These are phyloP conservation scores for Corchorus capsularis DNA, from an alignment of 345 rosid genomes.

Conservation along the genomic window DNA sequence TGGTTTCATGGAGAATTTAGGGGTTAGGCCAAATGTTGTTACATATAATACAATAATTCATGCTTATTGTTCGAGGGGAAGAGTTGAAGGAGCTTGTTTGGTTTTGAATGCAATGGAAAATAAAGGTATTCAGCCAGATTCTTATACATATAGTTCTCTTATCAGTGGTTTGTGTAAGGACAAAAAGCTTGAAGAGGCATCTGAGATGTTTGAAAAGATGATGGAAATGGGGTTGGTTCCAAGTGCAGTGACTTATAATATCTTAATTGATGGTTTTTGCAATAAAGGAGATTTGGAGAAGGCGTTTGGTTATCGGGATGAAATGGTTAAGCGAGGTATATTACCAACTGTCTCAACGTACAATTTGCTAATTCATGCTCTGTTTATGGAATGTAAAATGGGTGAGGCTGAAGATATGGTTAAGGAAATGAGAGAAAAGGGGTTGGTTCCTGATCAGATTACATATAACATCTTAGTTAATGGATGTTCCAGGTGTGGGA, in stretches of 20 bases:
- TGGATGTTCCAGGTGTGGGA: slow-evolving; percentile 74
- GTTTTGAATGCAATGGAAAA: slow-evolving; percentile 59
- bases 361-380: slow-evolving; percentile 77
- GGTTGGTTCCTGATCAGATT: slow-evolving; percentile 59
- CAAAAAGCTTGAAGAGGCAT: slow-evolving; percentile 67
- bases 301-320: slow-evolving; percentile 70
- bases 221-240: slow-evolving; percentile 64
- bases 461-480: slow-evolving; percentile 85
- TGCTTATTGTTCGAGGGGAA: slow-evolving; percentile 67
- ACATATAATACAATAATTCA: slow-evolving; percentile 82
- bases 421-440: slow-evolving; percentile 65
- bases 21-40: slow-evolving; percentile 66
- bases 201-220: slow-evolving; percentile 59
- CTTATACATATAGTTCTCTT: slow-evolving; percentile 74
- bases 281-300: slow-evolving; percentile 61
- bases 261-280: slow-evolving; percentile 76
- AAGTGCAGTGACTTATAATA: slow-evolving; percentile 74
- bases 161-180: slow-evolving; percentile 78
- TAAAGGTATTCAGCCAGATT: slow-evolving; percentile 66
- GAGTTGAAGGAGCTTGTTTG: slow-evolving; percentile 70
- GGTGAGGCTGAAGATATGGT: slow-evolving; percentile 62
- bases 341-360: slow-evolving; percentile 72
- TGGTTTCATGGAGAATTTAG: slow-evolving; percentile 62
- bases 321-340: slow-evolving; percentile 73
- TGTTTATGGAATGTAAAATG: slow-evolving; percentile 70